phyloP scores from a whole-genome alignment of 805 yeast genomes.

The Spencermartinsiella europaea region DNA sequence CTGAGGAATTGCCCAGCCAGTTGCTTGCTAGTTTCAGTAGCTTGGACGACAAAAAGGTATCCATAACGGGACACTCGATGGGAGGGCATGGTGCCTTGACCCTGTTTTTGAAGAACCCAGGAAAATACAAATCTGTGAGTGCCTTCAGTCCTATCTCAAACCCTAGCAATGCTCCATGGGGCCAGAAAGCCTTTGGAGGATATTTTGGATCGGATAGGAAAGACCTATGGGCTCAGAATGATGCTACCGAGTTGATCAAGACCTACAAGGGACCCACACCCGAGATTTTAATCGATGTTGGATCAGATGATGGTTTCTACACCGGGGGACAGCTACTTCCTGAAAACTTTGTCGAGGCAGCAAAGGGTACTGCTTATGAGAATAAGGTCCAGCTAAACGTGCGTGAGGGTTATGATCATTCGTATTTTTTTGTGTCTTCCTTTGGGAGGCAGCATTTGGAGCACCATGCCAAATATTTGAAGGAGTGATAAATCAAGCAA shows the following conservation, averaged over 20 bases:
- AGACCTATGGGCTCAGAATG: constrained; percentile 65
- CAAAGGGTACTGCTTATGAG: constrained; percentile 51
- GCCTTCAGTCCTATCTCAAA: constrained; percentile 90
- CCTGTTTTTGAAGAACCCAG: constrained; percentile 62
- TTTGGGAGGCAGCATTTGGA: constrained; percentile 80
- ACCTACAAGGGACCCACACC: constrained; percentile 47
- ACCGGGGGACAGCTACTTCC: constrained; percentile 63
- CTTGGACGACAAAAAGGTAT: constrained; percentile 49
- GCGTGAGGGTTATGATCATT: constrained; percentile 86
- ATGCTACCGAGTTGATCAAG: constrained; percentile 74
- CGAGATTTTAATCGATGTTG: constrained; percentile 77
- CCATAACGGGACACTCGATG: constrained; percentile 97
- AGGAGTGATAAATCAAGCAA: too few species aligned
- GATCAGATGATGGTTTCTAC: constrained; percentile 72
- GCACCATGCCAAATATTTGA: constrained; percentile 71
- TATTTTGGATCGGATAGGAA: constrained; percentile 61
- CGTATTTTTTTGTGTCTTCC: constrained; percentile 76
- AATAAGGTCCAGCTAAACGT: constrained; percentile 54
- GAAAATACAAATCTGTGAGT: constrained; percentile 67
- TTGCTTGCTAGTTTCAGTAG: constrained; percentile 38
- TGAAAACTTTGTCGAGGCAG: constrained; percentile 59
- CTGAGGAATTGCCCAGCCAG: constrained; percentile 58
- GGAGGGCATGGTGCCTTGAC: constrained; percentile 93
- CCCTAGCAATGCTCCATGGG: constrained; percentile 81
- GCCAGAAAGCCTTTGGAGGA: constrained; percentile 72